Evolutionary conservation across 1,284 basidiomycete species (phyloP).

Genomic region (Ganoderma lucidum): DNA sequence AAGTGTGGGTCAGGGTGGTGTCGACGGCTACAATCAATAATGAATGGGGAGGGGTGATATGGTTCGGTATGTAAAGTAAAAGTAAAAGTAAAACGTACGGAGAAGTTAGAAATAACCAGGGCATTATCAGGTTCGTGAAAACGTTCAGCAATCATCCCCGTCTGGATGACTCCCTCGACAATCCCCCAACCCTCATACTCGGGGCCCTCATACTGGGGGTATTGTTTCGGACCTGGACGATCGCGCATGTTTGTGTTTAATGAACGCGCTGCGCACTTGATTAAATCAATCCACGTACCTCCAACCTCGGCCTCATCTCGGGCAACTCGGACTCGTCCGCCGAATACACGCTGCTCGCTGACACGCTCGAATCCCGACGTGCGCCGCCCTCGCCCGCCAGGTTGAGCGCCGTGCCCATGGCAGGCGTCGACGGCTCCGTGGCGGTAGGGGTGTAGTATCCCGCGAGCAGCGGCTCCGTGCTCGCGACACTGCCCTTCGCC

Average conservation of each 20-base stretch:
- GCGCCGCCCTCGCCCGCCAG: slow-evolving; percentile 46
- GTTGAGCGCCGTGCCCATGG: slow-evolving; percentile 27
- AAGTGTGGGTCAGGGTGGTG: neutral
- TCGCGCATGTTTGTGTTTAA: neutral
- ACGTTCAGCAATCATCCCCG: slow-evolving; percentile 11
- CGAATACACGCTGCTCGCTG: slow-evolving; percentile 26
- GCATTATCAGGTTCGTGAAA: neutral
- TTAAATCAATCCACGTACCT: slow-evolving; percentile 14
- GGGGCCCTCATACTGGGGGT: slow-evolving; percentile 10
- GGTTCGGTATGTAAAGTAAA: neutral
- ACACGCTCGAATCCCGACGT: slow-evolving; percentile 29
- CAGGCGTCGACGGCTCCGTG: slow-evolving; percentile 38
- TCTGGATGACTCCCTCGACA: slow-evolving; percentile 18
- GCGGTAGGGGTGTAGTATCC: slow-evolving; percentile 46
- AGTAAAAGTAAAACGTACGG: neutral
- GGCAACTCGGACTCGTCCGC: slow-evolving; percentile 20
- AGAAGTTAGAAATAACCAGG: neutral
- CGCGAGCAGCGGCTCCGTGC: slow-evolving; percentile 69
- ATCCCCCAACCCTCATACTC: neutral
- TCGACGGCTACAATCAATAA: neutral
- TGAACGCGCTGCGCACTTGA: neutral
- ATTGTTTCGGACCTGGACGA: slow-evolving; percentile 38
- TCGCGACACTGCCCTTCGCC: slow-evolving; percentile 62
- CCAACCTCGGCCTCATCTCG: slow-evolving; percentile 20
- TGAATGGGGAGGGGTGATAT: neutral